A percentile compares a stretch with the other conserved stretches of the same genome.
Evolutionary conservation across 176 grass and related monocot genomes (phyloP).

Genomic region (Triticum aestivum): IWGSC_CS_RefSeq_v2.1 NC_057808.1:41274821-41275320

Average conservation of each 20-base stretch:
- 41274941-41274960: neutral
- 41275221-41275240: too few relatives aligned
- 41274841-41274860: too few relatives aligned
- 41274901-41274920: neutral
- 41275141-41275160: too few relatives aligned
- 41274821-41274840: too few relatives aligned
- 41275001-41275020: too few relatives aligned
- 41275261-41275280: neutral
- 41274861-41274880: neutral
- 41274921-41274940: neutral
- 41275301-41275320: neutral
- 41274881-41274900: neutral
- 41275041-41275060: neutral
- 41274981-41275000: too few relatives aligned
- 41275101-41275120: too few relatives aligned
- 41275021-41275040: neutral
- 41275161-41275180: too few relatives aligned
- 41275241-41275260: neutral
- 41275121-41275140: too few relatives aligned
- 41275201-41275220: neutral
- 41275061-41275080: too few relatives aligned
- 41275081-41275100: too few relatives aligned
- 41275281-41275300: neutral
- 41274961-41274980: neutral
- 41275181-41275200: neutral